Evolutionary conservation across 345 rosid genomes (phyloP), one percentile per base, ranked within the genome.

Genomic region (Erucastrum elatum): DNA sequence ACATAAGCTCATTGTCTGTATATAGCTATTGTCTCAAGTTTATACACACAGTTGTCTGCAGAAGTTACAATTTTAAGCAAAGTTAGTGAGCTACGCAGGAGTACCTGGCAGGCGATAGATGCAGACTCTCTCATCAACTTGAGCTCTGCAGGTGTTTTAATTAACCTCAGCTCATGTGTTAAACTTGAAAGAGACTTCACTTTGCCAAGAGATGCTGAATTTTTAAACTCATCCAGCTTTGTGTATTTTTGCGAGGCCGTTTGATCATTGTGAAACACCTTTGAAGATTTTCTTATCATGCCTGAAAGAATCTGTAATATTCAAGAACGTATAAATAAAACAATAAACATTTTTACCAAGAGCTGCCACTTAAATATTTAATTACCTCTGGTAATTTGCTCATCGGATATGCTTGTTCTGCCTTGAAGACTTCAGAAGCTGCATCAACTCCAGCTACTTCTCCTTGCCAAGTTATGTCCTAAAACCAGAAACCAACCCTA

Each of bases 401-500:
- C 68, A 93, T 77, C 4, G 96, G 93, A 81, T 89, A 93, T 81
- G 96, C 94, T 87, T 84, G 79, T 12, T 93, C 97, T 67, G 99
- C 97, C 78, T 89, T 93, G 82, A 95, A 95, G 29, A 77, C 85
- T 61, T 86, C 89, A 5, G 87, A 59, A n/a, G 97, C 98, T 64
- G 88, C 94, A 84, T 95, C 92, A 69, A 88, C 88, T 75, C 98
- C 99, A 0, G 98, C 99, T 68, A 87, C 84, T 82, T 82, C 88
- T 66, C 99, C 99, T 86, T 91, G 87, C 99, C 99, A 93, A 72
- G 85, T 83, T 64, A 91, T 82, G 74, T 95, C 98, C 99, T 95
- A 16, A 83, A 78, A 82, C 9, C 27, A 75, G 75, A 68, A 17
- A 46, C 21, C 56, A 77, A 33, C 8, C 30, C 53, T 68, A 53